Base-by-base conservation (phyloP, 306 rosid genomes). In the Acacia melanoxylon region DNA sequence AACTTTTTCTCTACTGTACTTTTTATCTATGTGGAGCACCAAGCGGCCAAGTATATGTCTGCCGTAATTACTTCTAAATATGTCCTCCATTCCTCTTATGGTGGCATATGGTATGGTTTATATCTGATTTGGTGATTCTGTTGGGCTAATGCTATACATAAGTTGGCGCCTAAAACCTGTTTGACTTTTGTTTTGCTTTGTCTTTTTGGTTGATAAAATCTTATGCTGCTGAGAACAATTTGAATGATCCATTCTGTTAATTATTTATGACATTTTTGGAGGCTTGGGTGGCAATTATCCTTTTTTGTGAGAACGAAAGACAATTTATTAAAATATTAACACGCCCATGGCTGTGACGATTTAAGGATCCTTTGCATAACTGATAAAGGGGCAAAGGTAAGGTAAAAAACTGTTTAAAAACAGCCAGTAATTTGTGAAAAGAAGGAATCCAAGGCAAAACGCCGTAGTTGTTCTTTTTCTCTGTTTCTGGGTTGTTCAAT, bases 221-320 rank as follows among this genome's bases (percentile, higher is more conserved):
- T 27, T 70, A 72, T 44, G 72, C 42, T 69, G 33, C 10, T 51
- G 70, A 51, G 1, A 24, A 58, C 14, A 22, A 58, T 14, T 58
- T 58, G 65, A 58, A 37, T 72, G 19, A 29, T 52, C 67, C 78
- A 61, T 70, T 80, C 27, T 59, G 69, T 69, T 24, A 54, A 76
- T 59, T 75, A 8, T 84, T 84, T 74, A n/a, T 52, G 41, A 52
- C 48, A 24, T 52, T 41, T 52, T 75, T 78, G 61, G 75, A 40
- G 66, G 16, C 31, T 45, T 41, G 40, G n/a, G 37, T 77, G 48
- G 31, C 59, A 12, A 24, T 16, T 46, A 62, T 22, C 46, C 25
- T 33, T 31, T 81, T 6, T 67, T 29, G 8, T 19, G 44, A 65
- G 44, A 35, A 61, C 17, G 7, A 12, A n/a, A 22, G 49, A 49